Evolutionary conservation across 495 filamentous ascomycete genomes (phyloP).

Genomic region (Venustampulla echinocandica): DNA sequence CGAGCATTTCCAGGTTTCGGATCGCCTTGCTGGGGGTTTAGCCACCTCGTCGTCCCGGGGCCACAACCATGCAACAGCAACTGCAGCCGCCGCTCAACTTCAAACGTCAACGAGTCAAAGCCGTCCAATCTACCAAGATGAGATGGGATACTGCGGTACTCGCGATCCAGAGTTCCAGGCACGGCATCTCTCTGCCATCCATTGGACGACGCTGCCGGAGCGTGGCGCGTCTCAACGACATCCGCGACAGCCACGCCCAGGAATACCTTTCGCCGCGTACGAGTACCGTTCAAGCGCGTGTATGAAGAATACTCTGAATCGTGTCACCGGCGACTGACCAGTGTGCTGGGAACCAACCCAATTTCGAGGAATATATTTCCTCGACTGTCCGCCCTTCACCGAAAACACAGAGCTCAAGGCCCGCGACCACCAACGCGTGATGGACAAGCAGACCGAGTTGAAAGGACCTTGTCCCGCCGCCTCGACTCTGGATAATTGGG

Average conservation of each 20-base stretch:
- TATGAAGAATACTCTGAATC: not conserved
- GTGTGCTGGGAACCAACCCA: too few species aligned
- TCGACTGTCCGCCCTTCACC: too few species aligned
- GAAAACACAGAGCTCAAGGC: too few species aligned
- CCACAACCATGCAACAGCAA: too few species aligned
- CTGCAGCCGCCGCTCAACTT: slow-evolving; percentile 8
- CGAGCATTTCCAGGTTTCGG: slow-evolving; percentile 12
- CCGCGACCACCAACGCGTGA: too few species aligned
- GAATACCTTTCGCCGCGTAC: too few species aligned
- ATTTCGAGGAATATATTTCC: too few species aligned
- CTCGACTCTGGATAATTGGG: too few species aligned
- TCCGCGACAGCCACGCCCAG: slow-evolving; percentile 5
- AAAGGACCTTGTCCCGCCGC: too few species aligned
- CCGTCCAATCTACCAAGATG: slow-evolving; percentile 12
- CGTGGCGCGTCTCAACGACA: slow-evolving; percentile 14
- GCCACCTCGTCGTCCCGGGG: too few species aligned
- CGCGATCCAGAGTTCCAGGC: slow-evolving; percentile 12
- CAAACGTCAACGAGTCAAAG: slow-evolving; percentile 22
- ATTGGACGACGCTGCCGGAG: slow-evolving; percentile 9
- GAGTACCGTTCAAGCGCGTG: slow-evolving; percentile 1
- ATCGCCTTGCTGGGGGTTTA: slow-evolving; percentile 10
- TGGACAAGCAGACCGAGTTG: too few species aligned
- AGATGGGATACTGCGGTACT: slow-evolving; percentile 12
- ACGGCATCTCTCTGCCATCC: not conserved
- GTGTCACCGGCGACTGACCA: too few species aligned